Base-by-base conservation (phyloP, 78 protist species). In the Speleostelium caveatum region DNA sequence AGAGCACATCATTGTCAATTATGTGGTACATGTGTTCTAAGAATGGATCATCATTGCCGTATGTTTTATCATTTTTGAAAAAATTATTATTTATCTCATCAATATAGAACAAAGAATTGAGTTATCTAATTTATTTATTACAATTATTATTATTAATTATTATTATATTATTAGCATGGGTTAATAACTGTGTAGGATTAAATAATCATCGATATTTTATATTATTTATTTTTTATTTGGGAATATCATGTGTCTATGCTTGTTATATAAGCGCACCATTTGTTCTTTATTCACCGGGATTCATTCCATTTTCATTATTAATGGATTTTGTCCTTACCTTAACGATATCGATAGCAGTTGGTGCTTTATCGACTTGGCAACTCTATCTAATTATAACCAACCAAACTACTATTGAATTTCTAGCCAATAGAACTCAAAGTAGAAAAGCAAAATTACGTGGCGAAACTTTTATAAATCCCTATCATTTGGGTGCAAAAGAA, bases 1-100 rank as follows among this genome's bases (percentile, higher is more conserved):
- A 55, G 98, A 14, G 58, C 96, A 41, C 97, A 96, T 67, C 98
- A 96, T 80, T 96, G 97, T 90, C 49, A 38, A 51, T 28, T 89
- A 22, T 96, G 97, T 86, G 55, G 53, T 22, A 26, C 53, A 30
- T 95, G 95, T 73, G 93, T 92, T 30, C 63, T 63, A 19, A 56
- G 62, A 59, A 86, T 92, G 94, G 97, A 95, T 83, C 97, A 95
- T 68, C 97, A 93, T 87, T 87, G 94, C 38, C 87, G 55, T 76
- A 61, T 73, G 63, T 33, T 42, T 17, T n/a, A n/a, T n/a, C n/a
- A n/a, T n/a, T n/a, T 12, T 35, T 33, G 10, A 62, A 62, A 62
- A 62, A 33, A 62, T 12, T 10, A 62, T 10, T 33, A 62, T 22
- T 56, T 22, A 22, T 56, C 60, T 56, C 22, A 22, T 56, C 60